A percentile compares a stretch with the other conserved stretches of the same genome.
Evolutionary conservation across 768 basidiomycete species (phyloP).

Genomic region (Lenzites betulinus): DNA sequence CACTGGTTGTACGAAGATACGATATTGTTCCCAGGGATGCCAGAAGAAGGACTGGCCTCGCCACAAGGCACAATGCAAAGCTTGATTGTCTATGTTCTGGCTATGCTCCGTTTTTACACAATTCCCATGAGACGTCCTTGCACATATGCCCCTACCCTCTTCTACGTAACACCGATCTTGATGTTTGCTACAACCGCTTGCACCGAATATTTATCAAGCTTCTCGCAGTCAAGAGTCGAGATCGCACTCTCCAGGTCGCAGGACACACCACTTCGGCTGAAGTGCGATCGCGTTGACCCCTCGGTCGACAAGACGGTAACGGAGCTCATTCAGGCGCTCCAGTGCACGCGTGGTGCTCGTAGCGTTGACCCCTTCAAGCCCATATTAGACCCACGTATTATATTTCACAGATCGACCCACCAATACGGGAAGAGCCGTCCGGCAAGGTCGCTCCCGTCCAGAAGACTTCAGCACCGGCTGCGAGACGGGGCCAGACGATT

Average conservation of each 20-base stretch:
- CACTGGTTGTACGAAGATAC: constrained; percentile 39
- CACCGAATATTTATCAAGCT: neutral
- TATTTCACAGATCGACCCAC: constrained; percentile 18
- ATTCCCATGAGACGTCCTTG: neutral
- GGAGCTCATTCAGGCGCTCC: constrained; percentile 64
- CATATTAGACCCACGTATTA: constrained; percentile 5
- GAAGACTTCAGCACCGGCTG: constrained; percentile 72
- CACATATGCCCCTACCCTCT: neutral
- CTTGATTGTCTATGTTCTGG: neutral
- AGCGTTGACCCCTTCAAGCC: constrained; percentile 15
- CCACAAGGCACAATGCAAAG: constrained; percentile 42
- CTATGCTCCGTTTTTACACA: too few species aligned
- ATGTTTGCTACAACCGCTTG: neutral
- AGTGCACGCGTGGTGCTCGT: constrained; percentile 44
- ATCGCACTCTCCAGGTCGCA: constrained; percentile 61
- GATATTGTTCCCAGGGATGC: constrained; percentile 48
- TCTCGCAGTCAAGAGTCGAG: constrained; percentile 34
- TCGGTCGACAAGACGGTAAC: constrained; percentile 59
- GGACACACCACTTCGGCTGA: constrained; percentile 73
- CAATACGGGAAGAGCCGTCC: constrained; percentile 32
- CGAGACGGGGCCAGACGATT: constrained; percentile 72
- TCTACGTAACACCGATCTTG: too few species aligned
- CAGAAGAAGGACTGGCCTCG: constrained; percentile 50
- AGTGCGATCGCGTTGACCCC: constrained; percentile 63
- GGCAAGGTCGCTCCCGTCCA: constrained; percentile 59